Base-by-base conservation (phyloP, 2,329 filamentous ascomycete species). In the Thielaviopsis cerberus region DNA sequence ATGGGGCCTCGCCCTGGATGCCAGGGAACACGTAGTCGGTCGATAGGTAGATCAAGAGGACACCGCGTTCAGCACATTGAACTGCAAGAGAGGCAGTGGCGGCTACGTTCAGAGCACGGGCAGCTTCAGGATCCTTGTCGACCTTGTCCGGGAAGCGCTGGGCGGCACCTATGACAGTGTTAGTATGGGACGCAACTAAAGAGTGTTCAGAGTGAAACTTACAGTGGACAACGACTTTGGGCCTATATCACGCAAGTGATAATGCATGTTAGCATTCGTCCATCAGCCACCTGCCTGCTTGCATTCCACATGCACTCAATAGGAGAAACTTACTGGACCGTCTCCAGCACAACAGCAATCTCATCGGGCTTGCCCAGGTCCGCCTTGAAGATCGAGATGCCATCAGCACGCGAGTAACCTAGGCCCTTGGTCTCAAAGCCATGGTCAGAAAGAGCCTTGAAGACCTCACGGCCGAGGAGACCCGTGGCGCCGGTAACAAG, bases 61-160 rank as follows among this genome's bases (percentile, higher is more conserved):
- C 77, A 48, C 71, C 77, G 64, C 80, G 78, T 26, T 74, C 67
- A 0, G 81, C 77, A 56, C 86, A 84, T n/a, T 81, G 74, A 48
- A 74, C 69, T 10, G 87, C 86, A 13, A 95, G 78, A 8, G 72
- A 70, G 53, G 74, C 72, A 53, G 86, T 85, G 1, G 88, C 85
- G 2, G 80, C 75, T 13, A 91, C 80, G 66, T 94, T 94, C 64
- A 94, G 74, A 20, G 76, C 77, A 61, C 78, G 79, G 2, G 88
- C 87, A 57, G 81, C 85, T 60, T 83, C 79, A 2, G 88, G 89
- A 67, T 95, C 81, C 63, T 80, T 78, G 64, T 89, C 85, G 66
- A 89, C 91, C 67, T 85, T 85, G 70, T 95, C 89, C 1, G 90
- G 89, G 65, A 85, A 94, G 62, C 88, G 82, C 69, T 94, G 90